Evolutionary conservation across 257 asterid genomes (phyloP), one percentile per base, ranked within the genome.

Genomic region (Plantago elongata): DNA sequence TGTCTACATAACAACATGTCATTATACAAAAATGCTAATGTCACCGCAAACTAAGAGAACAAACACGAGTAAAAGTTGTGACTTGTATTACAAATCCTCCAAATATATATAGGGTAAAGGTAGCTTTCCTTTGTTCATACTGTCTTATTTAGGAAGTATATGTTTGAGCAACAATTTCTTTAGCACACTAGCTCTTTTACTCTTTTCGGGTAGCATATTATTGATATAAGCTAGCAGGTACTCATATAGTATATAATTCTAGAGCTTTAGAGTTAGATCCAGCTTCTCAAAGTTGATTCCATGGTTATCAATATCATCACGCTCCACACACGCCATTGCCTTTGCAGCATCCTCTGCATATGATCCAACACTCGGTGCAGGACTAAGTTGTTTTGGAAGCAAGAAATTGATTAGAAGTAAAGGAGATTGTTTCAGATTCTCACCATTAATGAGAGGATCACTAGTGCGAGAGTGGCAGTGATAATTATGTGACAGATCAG

Each of bases 201-300:
- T 55, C 18, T 4, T 7, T 7, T 37, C 37, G 22, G 8, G 27
- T 34, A 38, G 48, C 47, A 57, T 37, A 56, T 18, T 57, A 57
- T 37, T 57, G 11, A 57, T 57, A 22, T 57, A 37, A 37, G n/a
- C n/a, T n/a, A n/a, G n/a, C n/a, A n/a, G 27, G 27, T 22, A 22
- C 27, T 22, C 27, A 10, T 22, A 30, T 5, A 22, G 5, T 27
- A 44, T 30, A 30, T 10, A 34, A 50, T 37, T 45, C 63, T 66
- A 61, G 13, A 81, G 84, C 76, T 65, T 77, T 30, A 77, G 76
- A 51, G 73, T 74, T 72, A 77, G 64, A 77, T 80, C 86, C 71
- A 75, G 42, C 51, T 62, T 56, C 57, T 63, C 69, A 12, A 51
- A 43, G 72, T 56, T 34, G 3, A 69, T 51, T 47, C 62, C 74